Evolutionary conservation across 2,329 filamentous ascomycete genomes (phyloP).

Genomic region (Aureobasidium vineae): DNA sequence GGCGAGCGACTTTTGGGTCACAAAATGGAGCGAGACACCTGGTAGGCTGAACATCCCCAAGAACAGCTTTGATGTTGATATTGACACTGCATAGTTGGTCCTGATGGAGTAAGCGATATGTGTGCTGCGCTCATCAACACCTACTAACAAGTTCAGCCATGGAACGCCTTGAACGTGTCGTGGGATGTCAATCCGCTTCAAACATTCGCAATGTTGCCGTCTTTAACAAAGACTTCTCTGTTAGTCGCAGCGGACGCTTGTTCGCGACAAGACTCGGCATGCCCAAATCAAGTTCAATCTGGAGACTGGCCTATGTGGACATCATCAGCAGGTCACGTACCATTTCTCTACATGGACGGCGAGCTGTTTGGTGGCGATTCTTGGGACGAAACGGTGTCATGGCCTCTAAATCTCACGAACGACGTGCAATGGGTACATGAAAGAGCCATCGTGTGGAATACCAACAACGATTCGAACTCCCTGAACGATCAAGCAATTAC

Average conservation of each 20-base stretch:
- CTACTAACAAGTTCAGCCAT: not conserved
- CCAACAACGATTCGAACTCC: not conserved
- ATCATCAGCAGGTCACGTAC: slow-evolving; percentile 3
- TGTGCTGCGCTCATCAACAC: not conserved
- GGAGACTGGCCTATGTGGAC: slow-evolving; percentile 18
- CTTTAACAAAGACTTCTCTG: slow-evolving; percentile 12
- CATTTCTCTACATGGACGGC: slow-evolving; percentile 5
- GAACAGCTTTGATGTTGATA: not conserved
- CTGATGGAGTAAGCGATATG: not conserved
- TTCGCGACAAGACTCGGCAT: not conserved
- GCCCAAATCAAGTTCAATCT: not conserved
- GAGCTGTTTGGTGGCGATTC: not conserved
- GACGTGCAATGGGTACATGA: slow-evolving; percentile 10
- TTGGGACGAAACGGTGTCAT: slow-evolving; percentile 17
- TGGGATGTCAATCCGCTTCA: slow-evolving; percentile 5
- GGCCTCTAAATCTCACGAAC: not conserved
- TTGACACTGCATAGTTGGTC: slow-evolving; percentile 8
- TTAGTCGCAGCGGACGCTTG: slow-evolving; percentile 10
- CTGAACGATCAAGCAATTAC: not conserved
- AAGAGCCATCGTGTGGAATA: not conserved
- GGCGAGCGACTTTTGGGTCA: slow-evolving; percentile 4
- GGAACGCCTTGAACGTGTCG: slow-evolving; percentile 10
- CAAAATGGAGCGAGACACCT: slow-evolving; percentile 12
- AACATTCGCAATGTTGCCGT: slow-evolving; percentile 11
- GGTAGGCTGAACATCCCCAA: not conserved